Conservation (phyloP, 345 rosid species). For the Citrus sp. region DNA sequence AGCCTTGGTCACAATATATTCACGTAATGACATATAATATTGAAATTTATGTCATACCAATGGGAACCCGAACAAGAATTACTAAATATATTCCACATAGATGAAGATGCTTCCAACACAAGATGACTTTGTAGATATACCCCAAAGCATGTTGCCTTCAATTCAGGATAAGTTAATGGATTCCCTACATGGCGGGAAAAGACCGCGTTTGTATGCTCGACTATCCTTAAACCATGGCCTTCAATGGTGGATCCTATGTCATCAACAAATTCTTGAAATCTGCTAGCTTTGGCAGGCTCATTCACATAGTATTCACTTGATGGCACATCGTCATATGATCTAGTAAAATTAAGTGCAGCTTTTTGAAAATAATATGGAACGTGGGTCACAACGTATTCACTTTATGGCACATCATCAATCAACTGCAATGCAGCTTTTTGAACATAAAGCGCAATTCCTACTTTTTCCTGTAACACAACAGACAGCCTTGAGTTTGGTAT, state of each 20-base stretch:
- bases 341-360: neutral
- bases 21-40: slow-evolving; percentile 8
- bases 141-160: too few relatives aligned
- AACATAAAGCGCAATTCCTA: neutral
- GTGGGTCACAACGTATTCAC: neutral
- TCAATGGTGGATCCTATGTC: neutral
- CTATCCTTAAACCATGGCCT: neutral
- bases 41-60: too few relatives aligned
- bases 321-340: neutral
- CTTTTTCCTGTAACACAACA: neutral
- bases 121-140: too few relatives aligned
- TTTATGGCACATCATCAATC: neutral
- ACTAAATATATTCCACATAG: too few relatives aligned
- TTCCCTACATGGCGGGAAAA: too few relatives aligned
- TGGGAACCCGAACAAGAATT: too few relatives aligned
- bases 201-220: too few relatives aligned
- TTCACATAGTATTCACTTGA: neutral
- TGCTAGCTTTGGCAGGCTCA: neutral
- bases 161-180: too few relatives aligned
- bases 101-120: too few relatives aligned
- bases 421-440: too few relatives aligned
- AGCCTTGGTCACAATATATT: too few relatives aligned
- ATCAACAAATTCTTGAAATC: neutral
- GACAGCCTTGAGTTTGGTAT: neutral
- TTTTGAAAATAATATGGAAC: too few relatives aligned